Conservation (phyloP, 2,329 filamentous ascomycete species). For the Fusarium sp. region DNA sequence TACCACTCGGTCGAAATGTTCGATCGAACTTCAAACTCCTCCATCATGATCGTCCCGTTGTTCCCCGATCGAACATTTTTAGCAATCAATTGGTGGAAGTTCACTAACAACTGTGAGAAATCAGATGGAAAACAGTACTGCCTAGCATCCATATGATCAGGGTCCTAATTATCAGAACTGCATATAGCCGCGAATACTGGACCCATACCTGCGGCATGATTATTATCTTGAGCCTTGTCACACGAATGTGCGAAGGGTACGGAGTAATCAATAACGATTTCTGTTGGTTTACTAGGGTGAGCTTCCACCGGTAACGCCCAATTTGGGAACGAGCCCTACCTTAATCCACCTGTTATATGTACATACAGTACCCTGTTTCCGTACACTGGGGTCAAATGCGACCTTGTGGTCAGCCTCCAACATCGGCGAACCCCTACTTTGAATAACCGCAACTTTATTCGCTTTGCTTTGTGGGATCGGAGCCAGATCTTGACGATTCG, state of each 20-base stretch:
- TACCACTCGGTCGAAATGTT: background rate
- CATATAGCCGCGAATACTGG: slow-evolving; percentile 20
- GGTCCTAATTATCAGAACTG: slow-evolving; percentile 16
- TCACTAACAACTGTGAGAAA: slow-evolving; percentile 1
- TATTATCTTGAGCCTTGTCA: slow-evolving; percentile 12
- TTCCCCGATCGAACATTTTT: background rate
- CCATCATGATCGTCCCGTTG: background rate
- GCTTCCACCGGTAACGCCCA: slow-evolving; percentile 16
- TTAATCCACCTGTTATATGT: slow-evolving; percentile 12
- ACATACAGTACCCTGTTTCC: slow-evolving; percentile 8
- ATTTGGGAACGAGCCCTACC: slow-evolving; percentile 28
- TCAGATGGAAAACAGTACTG: background rate
- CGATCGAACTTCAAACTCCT: background rate
- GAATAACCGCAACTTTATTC: slow-evolving; percentile 26
- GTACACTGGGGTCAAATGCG: slow-evolving; percentile 19
- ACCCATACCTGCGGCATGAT: slow-evolving; percentile 20
- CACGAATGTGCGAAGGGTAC: slow-evolving; percentile 3
- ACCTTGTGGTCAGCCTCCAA: slow-evolving; percentile 23
- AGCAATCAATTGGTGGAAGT: slow-evolving; percentile 33
- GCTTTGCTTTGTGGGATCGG: slow-evolving; percentile 14
- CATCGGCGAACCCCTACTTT: slow-evolving; percentile 23
- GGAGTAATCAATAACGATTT: background rate
- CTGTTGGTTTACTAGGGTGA: background rate
- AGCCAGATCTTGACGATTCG: background rate
- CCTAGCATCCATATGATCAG: slow-evolving; percentile 13